phyloP scores from a whole-genome alignment of 192 early-diverging fungal species.

The Coemansia sp. region DNA sequence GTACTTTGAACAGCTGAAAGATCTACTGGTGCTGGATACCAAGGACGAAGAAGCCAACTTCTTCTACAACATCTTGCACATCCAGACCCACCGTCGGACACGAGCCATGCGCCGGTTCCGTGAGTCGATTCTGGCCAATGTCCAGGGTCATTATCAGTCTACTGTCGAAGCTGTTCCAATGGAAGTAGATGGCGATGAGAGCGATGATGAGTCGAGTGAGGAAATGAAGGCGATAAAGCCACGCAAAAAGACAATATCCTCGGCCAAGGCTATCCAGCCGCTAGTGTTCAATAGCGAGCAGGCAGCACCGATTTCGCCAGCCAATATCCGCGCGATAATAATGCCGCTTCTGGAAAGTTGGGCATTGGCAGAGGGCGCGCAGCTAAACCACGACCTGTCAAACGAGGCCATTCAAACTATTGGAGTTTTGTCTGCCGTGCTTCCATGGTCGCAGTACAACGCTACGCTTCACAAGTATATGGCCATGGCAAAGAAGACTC shows the following conservation, averaged over 20 bases:
- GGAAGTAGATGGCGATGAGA: conserved; percentile 29
- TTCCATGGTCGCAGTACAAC: conserved; percentile 89
- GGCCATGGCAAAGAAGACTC: conserved; percentile 59
- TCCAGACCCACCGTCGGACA: conserved; percentile 91
- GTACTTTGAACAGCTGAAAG: conserved; percentile 40
- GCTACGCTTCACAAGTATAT: conserved; percentile 71
- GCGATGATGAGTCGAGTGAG: conserved; percentile 7
- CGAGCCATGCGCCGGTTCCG: conserved; percentile 77
- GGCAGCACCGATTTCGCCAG: conserved; percentile 22
- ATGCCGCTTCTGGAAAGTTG: conserved; percentile 86
- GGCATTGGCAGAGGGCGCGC: conserved; percentile 71
- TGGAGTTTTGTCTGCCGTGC: conserved; percentile 61
- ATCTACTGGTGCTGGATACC: conserved; percentile 40
- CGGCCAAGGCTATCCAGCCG: conserved; percentile 11
- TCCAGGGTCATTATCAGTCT: conserved; percentile 3
- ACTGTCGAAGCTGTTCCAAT: conserved; percentile 8
- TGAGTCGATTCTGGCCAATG: conserved; percentile 23
- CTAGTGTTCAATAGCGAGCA: conserved; percentile 25
- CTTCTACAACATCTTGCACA: conserved; percentile 93
- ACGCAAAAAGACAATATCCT: neutral
- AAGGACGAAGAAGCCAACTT: conserved; percentile 74
- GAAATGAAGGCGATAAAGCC: conserved; percentile 1
- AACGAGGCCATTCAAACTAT: conserved; percentile 80
- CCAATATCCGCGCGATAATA: conserved; percentile 55
- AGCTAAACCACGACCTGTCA: conserved; percentile 70